Conservation (phyloP, 306 rosid genomes). For the Prunus salicina region DNA sequence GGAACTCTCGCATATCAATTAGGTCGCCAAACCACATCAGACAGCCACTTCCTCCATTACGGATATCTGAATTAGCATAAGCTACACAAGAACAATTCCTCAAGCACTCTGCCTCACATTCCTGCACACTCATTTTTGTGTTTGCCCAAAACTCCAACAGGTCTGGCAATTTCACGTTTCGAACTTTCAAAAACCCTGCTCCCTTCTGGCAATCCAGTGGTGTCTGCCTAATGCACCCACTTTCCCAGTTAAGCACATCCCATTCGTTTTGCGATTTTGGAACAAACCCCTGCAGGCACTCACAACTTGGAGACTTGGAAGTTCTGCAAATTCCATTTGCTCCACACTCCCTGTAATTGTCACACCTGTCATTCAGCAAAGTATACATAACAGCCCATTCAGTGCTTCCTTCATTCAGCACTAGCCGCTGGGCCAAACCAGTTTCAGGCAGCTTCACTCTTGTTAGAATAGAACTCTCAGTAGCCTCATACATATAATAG, state of each 20-base stretch:
- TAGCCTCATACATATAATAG: neutral
- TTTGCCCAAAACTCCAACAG: conserved; percentile 23
- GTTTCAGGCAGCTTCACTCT: neutral
- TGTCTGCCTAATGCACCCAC: conserved; percentile 31
- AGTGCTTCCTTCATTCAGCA: neutral
- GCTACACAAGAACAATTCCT: conserved; percentile 42
- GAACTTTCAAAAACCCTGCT: conserved; percentile 29
- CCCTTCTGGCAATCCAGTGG: conserved; percentile 20
- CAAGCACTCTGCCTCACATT: conserved; percentile 34
- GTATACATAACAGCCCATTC: conserved; percentile 12
- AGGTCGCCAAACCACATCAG: conserved; percentile 35
- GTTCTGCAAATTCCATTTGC: conserved; percentile 29
- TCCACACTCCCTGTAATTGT: conserved; percentile 34
- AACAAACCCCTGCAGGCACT: conserved; percentile 35
- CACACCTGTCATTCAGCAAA: conserved; percentile 28
- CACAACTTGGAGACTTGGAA: conserved; percentile 12
- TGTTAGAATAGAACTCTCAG: neutral
- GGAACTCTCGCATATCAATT: conserved; percentile 29
- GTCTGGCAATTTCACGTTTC: conserved; percentile 35
- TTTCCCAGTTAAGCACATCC: conserved; percentile 18
- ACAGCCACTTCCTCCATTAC: conserved; percentile 31
- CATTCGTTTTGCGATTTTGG: conserved; percentile 20
- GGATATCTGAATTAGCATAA: conserved; percentile 31
- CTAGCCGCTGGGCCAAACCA: neutral
- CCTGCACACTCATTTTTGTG: conserved; percentile 12